phyloP scores from a whole-genome alignment of 2,329 filamentous ascomycete genomes.

The Colletotrichum sp. region DNA sequence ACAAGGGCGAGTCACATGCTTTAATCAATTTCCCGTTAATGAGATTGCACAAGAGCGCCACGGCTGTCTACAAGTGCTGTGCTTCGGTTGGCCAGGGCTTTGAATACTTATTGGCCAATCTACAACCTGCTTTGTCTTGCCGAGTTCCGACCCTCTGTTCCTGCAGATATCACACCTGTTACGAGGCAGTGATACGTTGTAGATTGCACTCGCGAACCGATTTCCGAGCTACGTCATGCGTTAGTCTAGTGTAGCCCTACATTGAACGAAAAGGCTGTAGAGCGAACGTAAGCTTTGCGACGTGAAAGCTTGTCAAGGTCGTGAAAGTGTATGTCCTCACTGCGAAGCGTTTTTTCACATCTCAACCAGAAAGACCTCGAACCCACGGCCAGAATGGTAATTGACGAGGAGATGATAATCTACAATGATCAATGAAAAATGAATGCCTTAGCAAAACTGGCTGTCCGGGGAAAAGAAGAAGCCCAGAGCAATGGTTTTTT shows the following conservation, averaged over 20 bases:
- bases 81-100: not conserved
- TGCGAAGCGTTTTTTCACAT: not conserved
- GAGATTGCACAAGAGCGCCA: not conserved
- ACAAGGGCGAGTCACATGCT: not conserved
- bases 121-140: not conserved
- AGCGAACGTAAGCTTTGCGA: not conserved
- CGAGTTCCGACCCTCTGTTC: not conserved
- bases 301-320: fast-evolving
- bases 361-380: too few relatives aligned
- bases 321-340: fast-evolving
- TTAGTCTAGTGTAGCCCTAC: not conserved
- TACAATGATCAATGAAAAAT: not conserved
- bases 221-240: not conserved
- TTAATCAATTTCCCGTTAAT: not conserved
- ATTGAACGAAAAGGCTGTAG: fast-evolving
- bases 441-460: not conserved
- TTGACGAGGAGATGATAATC: not conserved
- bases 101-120: not conserved
- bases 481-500: not conserved
- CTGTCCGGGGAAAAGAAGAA: not conserved
- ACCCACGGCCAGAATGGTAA: too few relatives aligned
- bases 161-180: not conserved
- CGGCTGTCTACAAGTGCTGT: fast-evolving
- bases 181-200: not conserved
- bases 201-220: not conserved